Evolutionary conservation across 225 moss, liverwort and hornwort genomes (phyloP).

Genomic region (Polytrichum formosum): DNA sequence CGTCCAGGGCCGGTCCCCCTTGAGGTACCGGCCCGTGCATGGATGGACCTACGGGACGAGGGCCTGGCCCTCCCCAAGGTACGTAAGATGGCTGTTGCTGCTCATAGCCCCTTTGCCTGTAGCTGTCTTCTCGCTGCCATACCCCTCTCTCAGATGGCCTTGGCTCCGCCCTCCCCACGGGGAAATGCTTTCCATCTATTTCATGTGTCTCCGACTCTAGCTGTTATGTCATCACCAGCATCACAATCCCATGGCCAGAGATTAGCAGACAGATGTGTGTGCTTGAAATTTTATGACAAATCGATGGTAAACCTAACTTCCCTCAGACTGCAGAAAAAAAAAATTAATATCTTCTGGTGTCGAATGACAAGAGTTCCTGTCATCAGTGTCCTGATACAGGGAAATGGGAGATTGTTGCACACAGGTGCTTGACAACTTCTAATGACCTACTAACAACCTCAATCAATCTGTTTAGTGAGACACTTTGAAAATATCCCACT

Average conservation of each 20-base stretch:
- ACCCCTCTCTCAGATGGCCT: constrained; percentile 54
- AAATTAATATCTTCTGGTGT: not conserved
- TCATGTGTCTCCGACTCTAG: constrained; percentile 73
- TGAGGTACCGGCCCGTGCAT: constrained; percentile 23
- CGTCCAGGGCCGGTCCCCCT: constrained; percentile 6
- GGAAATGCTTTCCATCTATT: constrained; percentile 70
- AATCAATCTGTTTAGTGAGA: not conserved
- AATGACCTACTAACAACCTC: not conserved
- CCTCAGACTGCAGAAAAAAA: not conserved
- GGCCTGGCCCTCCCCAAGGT: constrained; percentile 29
- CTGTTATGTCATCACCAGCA: constrained; percentile 22
- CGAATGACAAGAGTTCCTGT: not conserved
- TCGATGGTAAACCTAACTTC: not conserved
- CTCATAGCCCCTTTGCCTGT: constrained; percentile 27
- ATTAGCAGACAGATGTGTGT: not conserved
- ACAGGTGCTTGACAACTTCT: not conserved
- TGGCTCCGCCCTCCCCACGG: constrained; percentile 68
- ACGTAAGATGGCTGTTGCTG: constrained; percentile 31
- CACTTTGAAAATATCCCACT: too few relatives aligned
- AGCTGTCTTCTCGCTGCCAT: constrained; percentile 63
- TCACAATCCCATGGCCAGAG: too few relatives aligned
- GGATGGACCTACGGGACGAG: constrained; percentile 31
- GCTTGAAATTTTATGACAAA: not conserved
- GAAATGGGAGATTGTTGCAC: not conserved
- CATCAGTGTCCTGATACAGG: not conserved